Base-by-base conservation (phyloP, 768 basidiomycete genomes). In the Tylopilus sp. region DNA sequence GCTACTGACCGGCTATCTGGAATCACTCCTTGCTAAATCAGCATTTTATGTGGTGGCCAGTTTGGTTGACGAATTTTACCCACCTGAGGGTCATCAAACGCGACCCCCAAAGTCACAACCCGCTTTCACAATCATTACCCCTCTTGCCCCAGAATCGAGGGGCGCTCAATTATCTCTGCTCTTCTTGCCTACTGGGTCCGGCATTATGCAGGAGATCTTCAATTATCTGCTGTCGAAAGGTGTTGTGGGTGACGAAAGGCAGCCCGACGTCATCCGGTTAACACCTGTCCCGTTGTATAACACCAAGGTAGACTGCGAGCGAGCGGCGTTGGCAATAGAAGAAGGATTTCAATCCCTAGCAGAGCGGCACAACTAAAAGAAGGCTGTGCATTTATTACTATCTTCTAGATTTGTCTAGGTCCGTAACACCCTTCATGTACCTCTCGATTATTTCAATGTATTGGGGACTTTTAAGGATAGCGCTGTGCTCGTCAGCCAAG, bases 51-150 rank as follows among this genome's bases (percentile, higher is more conserved):
- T 87, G 5, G 66, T 80, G 12, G 62, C 73, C 3, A 58, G 70
- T 13, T 67, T 63, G 50, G 61, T 65, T 43, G 67, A 67, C 17
- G 61, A 64, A 47, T 55, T 52, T 47, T 72, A 69, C 47, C 65
- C 64, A 20, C 47, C 52, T 31, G 54, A 55, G 30, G 60, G 55
- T 31, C 51, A 57, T 20, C 60, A 62, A 50, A 57, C 48, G 22
- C 57, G 50, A 30, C 15, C 30, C 11, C 51, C 31, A 33, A 51
- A 52, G 10, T 17, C 2, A 18, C 52, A n/a, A 15, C 61, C 69
- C 71, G 78, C 80, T 4, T 97, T 98, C 72, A 91, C 91, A n/a
- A 91, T 98, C 58, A 86, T 98, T 61, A 98, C 95, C 2, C 95
- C 97, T 2, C 68, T 62, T 40, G 76, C 83, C 46, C 73, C 82